These are phyloP conservation scores for Paragyromitra xinjiangensis DNA, from an alignment of 495 filamentous ascomycete genomes.

Conservation along the genomic window DNA sequence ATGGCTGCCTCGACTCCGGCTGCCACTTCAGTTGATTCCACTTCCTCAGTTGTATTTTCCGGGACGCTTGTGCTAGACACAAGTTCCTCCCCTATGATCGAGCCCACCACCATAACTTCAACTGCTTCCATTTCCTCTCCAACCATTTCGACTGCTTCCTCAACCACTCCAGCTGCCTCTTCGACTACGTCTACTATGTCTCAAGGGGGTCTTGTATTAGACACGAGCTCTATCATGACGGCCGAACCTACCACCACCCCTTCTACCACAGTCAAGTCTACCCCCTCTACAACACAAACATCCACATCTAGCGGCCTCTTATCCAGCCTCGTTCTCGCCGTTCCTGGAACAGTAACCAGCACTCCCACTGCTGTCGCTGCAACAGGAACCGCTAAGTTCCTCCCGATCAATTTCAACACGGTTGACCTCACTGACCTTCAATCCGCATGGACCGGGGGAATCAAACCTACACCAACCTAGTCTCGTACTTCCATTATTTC, in stretches of 20 bases:
- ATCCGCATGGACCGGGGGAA: slow-evolving; percentile 32
- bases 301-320: neutral
- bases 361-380: too few relatives aligned
- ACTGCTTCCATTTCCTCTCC: neutral
- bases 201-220: neutral
- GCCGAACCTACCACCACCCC: neutral
- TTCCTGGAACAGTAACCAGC: neutral
- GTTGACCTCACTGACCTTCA: slow-evolving; percentile 27
- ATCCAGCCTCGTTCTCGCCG: slow-evolving; percentile 26
- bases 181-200: neutral
- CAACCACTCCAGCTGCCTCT: neutral
- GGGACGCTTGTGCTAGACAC: neutral
- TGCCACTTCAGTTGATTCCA: neutral
- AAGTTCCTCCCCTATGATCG: neutral
- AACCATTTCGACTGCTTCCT: neutral
- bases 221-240: neutral
- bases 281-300: neutral
- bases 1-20: neutral
- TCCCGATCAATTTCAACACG: slow-evolving; percentile 30
- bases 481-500: slow-evolving; percentile 12
- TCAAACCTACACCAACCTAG: slow-evolving; percentile 26
- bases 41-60: neutral
- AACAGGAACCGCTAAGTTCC: neutral
- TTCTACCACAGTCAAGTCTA: neutral
- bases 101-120: neutral